Percentiles rank a stretch among this genome's conserved stretches.
phyloP scores from a whole-genome alignment of 352 stramenopile genomes.

The Aphanomyces euteiches region DNA sequence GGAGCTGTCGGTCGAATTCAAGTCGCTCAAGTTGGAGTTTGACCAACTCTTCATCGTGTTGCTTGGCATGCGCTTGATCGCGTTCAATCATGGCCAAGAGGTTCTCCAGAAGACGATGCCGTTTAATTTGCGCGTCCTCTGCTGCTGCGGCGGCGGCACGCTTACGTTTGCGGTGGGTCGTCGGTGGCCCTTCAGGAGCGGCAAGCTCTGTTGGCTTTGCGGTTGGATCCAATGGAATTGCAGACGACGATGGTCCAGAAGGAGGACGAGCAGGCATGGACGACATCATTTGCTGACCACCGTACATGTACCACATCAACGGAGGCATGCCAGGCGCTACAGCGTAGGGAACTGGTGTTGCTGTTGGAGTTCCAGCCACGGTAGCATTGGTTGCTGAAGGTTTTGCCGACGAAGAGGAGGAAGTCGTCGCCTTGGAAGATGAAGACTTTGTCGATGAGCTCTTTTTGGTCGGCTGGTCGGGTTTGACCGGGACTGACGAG shows the following conservation, averaged over 20 bases:
- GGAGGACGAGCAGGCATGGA: background rate
- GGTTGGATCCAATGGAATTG: background rate
- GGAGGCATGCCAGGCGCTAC: background rate
- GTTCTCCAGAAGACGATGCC: background rate
- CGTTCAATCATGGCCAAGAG: conserved; percentile 2
- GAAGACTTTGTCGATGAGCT: background rate
- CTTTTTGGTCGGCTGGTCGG: too few relatives aligned
- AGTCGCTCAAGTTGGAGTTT: conserved; percentile 11
- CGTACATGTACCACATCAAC: conserved; percentile 12
- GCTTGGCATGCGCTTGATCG: conserved; percentile 11
- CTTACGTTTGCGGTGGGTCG: background rate
- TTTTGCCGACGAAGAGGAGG: background rate
- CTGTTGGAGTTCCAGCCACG: background rate
- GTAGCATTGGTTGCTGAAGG: conserved; percentile 5
- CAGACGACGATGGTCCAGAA: background rate
- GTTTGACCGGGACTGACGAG: too few relatives aligned
- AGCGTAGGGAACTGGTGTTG: background rate
- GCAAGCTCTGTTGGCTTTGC: background rate
- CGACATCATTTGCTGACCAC: background rate
- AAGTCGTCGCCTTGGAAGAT: background rate
- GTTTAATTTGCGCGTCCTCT: background rate
- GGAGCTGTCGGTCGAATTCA: background rate
- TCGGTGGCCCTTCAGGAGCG: background rate
- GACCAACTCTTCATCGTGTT: background rate
- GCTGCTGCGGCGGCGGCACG: background rate